Evolutionary conservation across 257 asterid genomes (phyloP).

Genomic region (Solanum chaucha): DNA sequence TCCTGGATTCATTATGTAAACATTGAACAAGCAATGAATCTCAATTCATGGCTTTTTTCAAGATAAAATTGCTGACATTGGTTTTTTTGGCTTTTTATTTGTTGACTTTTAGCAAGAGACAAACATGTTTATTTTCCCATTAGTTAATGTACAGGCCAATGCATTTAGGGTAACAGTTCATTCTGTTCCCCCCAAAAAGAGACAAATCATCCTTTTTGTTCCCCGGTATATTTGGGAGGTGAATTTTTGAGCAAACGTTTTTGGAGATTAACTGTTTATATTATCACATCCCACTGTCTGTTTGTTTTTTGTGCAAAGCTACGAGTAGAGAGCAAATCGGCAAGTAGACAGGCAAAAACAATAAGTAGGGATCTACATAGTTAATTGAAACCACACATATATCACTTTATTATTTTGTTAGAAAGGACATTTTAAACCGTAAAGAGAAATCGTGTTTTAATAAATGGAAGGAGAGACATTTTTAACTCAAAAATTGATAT

Average conservation of each 20-base stretch:
- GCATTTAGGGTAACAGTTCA: not conserved
- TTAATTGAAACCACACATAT: not conserved
- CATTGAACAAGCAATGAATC: not conserved
- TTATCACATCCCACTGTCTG: not conserved
- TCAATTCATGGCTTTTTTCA: not conserved
- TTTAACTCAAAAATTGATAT: not conserved
- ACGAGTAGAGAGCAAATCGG: not conserved
- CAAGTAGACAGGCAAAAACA: not conserved
- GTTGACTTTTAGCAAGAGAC: not conserved
- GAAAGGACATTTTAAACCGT: not conserved
- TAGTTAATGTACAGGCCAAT: not conserved
- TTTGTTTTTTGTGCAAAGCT: not conserved
- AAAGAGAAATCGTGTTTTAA: not conserved
- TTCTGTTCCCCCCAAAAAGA: not conserved
- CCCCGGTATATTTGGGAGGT: not conserved
- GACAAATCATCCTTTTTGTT: not conserved
- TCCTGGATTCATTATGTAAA: not conserved
- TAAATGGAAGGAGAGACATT: not conserved
- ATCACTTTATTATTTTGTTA: not conserved
- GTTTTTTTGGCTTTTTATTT: not conserved
- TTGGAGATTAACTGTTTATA: not conserved
- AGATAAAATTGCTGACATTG: not conserved
- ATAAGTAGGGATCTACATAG: not conserved
- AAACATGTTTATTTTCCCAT: not conserved
- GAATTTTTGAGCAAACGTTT: not conserved